Percentiles rank a stretch among this genome's conserved stretches.
phyloP scores from a whole-genome alignment of 2,329 filamentous ascomycete species.

The Penicillium paneum region DNA sequence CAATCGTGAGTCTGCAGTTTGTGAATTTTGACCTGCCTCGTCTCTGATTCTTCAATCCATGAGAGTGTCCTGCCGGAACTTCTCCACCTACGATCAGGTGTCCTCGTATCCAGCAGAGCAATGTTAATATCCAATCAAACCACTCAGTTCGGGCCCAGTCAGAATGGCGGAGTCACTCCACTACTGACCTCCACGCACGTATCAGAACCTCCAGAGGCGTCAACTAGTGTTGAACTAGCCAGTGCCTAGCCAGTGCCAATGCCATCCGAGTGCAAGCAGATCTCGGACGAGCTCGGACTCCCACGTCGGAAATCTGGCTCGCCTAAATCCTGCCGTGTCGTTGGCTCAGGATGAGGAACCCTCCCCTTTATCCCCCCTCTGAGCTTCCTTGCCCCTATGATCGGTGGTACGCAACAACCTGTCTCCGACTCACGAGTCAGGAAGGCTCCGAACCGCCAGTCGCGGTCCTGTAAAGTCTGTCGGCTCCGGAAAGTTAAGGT shows the following conservation, averaged over 20 bases:
- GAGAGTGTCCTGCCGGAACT: background rate
- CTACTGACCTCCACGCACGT: background rate
- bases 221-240: background rate
- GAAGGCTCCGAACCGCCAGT: conserved; percentile 33
- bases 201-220: background rate
- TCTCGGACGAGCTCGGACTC: conserved; percentile 36
- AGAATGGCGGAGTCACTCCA: background rate
- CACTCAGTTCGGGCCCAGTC: background rate
- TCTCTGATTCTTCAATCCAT: background rate
- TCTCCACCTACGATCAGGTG: too few relatives aligned
- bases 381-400: conserved; percentile 18
- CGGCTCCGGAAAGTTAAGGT: conserved; percentile 41
- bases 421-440: conserved; percentile 23
- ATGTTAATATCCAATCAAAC: background rate
- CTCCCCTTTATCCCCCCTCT: conserved; percentile 9
- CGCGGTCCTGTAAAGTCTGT: conserved; percentile 40
- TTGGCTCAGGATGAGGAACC: conserved; percentile 23
- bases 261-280: conserved; percentile 12
- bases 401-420: conserved; percentile 15
- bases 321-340: conserved; percentile 26
- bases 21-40: background rate
- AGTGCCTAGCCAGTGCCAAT: background rate
- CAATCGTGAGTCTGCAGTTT: background rate
- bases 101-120: too few relatives aligned
- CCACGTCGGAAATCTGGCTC: conserved; percentile 29